These are phyloP conservation scores for Fallopia convolvulus DNA, from an alignment of 148 eudicot genomes.

Conservation along the genomic window DNA sequence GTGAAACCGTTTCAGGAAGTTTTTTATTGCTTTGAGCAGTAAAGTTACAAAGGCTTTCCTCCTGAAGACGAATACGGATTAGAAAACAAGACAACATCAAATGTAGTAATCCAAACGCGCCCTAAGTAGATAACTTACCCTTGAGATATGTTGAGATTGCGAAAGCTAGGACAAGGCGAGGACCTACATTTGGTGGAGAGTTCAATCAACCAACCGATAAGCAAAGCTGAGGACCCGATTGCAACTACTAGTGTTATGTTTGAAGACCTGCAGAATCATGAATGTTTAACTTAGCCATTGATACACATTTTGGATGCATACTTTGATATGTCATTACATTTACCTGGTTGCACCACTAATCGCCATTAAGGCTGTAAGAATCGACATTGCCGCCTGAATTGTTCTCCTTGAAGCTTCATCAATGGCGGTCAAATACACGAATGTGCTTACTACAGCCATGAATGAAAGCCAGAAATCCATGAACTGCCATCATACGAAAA, in stretches of 20 bases:
- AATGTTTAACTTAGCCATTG: not conserved
- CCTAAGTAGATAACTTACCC: not conserved
- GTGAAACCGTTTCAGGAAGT: slow-evolving; percentile 46
- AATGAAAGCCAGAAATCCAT: slow-evolving; percentile 98
- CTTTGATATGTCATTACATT: not conserved
- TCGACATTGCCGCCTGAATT: slow-evolving; percentile 66
- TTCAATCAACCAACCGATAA: slow-evolving; percentile 79
- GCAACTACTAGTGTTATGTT: slow-evolving; percentile 56
- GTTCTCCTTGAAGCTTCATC: slow-evolving; percentile 70
- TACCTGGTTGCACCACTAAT: slow-evolving; percentile 76
- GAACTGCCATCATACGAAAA: slow-evolving; percentile 36
- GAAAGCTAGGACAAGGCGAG: not conserved
- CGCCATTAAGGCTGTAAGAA: slow-evolving; percentile 85
- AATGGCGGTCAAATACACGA: slow-evolving; percentile 65
- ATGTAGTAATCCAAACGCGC: not conserved
- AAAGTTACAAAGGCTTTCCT: slow-evolving; percentile 50
- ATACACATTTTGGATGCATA: not conserved
- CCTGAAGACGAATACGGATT: slow-evolving; percentile 24
- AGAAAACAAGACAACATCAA: not conserved
- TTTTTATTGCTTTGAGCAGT: slow-evolving; percentile 28
- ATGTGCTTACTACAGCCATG: slow-evolving; percentile 91
- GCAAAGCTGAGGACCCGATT: slow-evolving; percentile 55
- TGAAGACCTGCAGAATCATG: slow-evolving; percentile 43
- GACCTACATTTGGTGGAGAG: slow-evolving; percentile 39
- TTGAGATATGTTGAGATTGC: not conserved